Base-by-base conservation (phyloP, 306 rosid genomes). In the Cyamopsis tetragonoloba region DNA sequence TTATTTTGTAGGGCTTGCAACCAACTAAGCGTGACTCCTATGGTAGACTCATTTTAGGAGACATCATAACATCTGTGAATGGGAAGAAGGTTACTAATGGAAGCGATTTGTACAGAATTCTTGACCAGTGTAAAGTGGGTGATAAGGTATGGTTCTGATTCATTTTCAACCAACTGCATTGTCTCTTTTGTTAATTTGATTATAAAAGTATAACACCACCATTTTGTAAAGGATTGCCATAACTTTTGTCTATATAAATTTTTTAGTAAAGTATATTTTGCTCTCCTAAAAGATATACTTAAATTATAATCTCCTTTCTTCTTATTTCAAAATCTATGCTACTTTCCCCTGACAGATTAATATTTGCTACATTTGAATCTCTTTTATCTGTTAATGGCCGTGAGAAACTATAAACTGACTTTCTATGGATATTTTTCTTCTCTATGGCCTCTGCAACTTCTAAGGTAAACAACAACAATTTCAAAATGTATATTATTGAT, bases 31-130 rank as follows among this genome's bases (percentile, higher is more conserved):
- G 97, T 0, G 99, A 95, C 80, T 30, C 95, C 0, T 95, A 88
- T 46, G 99, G 99, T 28, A 90, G 99, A 61, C 96, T 95, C 28
- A 47, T 95, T 77, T 88, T 90, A 85, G 99, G 99, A 5, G 99
- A 95, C 83, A 88, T 95, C 24, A 90, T 95, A 70, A 90, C 91
- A 37, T 90, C 99, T 44, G 92, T 95, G 77, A 88, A 95, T 31
- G 99, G 90, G 17, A 83, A 58, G 62, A 95, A 88, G 83, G 88
- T 95, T 51, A 26, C 89, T 10, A 88, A 82, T 67, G 99, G 97
- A 71, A 95, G 99, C 51, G 99, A 95, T 70, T 81, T 90, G 85
- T 95, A 95, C 82, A 86, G 99, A 90, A 84, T 88, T 83, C 95
- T 95, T 62, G 99, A 95, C 76, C 96, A 95, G 76, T 95, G 95